Percentiles rank a stretch among this genome's conserved stretches.
Evolutionary conservation across 2,329 filamentous ascomycete species (phyloP).

Genomic region (Elsinoe perseae): DNA sequence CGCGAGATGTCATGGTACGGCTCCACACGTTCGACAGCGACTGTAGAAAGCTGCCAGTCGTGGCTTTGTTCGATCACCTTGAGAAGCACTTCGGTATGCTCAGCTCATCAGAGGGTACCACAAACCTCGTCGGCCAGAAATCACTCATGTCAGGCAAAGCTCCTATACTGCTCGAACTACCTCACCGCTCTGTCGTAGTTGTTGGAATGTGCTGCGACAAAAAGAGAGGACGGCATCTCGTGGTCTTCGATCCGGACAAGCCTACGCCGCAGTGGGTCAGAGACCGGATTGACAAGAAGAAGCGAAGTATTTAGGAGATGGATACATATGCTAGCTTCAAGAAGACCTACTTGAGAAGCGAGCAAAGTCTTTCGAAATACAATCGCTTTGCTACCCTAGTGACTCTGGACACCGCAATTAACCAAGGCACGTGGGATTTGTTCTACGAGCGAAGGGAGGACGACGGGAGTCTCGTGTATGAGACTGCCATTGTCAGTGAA

Average conservation of each 20-base stretch:
- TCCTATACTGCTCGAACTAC: constrained; percentile 84
- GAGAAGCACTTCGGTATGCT: neutral
- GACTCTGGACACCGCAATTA: neutral
- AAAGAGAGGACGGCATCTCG: constrained; percentile 58
- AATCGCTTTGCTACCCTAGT: neutral
- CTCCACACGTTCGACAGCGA: neutral
- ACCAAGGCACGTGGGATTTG: neutral
- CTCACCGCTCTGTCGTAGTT: constrained; percentile 83
- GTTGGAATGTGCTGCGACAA: constrained; percentile 67
- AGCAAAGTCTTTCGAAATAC: neutral
- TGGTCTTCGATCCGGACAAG: constrained; percentile 76
- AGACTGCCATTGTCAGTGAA: neutral
- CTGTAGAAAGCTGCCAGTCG: neutral
- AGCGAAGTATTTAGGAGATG: neutral
- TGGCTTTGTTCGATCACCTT: neutral
- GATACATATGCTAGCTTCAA: neutral
- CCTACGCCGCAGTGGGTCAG: neutral
- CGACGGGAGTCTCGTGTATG: neutral
- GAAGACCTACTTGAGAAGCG: neutral
- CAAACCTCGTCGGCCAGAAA: neutral
- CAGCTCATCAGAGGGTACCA: neutral
- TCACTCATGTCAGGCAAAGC: constrained; percentile 33
- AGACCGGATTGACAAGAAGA: neutral
- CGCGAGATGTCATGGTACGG: neutral
- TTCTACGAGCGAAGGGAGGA: neutral